phyloP scores from a whole-genome alignment of 495 filamentous ascomycete genomes.

The Penicillium samsonianum region DNA sequence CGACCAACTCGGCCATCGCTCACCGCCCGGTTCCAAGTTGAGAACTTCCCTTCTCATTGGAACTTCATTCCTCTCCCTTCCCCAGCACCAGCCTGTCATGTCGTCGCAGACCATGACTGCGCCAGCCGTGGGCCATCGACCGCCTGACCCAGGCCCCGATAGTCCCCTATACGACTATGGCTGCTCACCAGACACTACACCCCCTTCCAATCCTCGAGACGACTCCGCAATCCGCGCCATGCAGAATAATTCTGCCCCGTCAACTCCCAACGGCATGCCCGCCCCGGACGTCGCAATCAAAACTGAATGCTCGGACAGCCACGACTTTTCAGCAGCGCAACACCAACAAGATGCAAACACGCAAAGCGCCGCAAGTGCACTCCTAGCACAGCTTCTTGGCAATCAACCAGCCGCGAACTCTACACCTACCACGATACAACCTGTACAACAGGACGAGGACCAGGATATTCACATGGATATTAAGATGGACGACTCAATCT shows the following conservation, averaged over 20 bases:
- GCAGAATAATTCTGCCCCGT: slow-evolving; percentile 47
- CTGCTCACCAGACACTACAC: slow-evolving; percentile 35
- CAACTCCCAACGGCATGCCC: slow-evolving; percentile 39
- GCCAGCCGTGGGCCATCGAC: slow-evolving; percentile 54
- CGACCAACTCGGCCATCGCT: slow-evolving; percentile 31
- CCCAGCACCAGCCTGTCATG: slow-evolving; percentile 44
- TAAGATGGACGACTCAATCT: slow-evolving; percentile 26
- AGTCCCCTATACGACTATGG: slow-evolving; percentile 47
- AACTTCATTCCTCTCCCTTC: slow-evolving; percentile 30
- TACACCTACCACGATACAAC: slow-evolving; percentile 20
- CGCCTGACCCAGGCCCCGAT: slow-evolving; percentile 48
- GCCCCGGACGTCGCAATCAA: slow-evolving; percentile 39
- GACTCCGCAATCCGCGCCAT: slow-evolving; percentile 50
- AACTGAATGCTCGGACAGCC: slow-evolving; percentile 30
- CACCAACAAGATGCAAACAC: slow-evolving; percentile 26
- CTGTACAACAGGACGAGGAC: slow-evolving; percentile 16
- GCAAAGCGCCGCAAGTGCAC: slow-evolving; percentile 47
- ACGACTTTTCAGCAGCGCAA: slow-evolving; percentile 18
- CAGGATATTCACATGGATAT: slow-evolving; percentile 21
- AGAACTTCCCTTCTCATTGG: slow-evolving; percentile 35
- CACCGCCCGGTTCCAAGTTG: slow-evolving; percentile 35
- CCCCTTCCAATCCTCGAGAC: slow-evolving; percentile 41
- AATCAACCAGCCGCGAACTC: slow-evolving; percentile 34
- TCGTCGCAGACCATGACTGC: slow-evolving; percentile 61
- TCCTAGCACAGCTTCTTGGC: slow-evolving; percentile 47